A percentile compares a stretch with the other conserved stretches of the same genome.
phyloP scores from a whole-genome alignment of 805 yeast genomes.

The Candida arabinofermentans region DNA sequence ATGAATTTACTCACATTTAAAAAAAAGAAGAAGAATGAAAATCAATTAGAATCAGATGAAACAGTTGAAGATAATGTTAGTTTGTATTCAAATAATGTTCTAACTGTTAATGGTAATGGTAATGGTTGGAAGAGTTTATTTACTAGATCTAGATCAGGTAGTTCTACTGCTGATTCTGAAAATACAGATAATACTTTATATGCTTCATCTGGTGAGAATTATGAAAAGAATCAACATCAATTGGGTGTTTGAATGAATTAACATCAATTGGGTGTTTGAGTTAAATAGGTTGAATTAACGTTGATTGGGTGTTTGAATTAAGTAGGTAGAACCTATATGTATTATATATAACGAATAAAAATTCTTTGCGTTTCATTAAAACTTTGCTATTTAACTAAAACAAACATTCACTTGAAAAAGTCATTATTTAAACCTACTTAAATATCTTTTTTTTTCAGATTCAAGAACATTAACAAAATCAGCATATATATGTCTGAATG shows the following conservation, averaged over 20 bases:
- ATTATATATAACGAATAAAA: neutral
- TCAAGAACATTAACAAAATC: conserved; percentile 43
- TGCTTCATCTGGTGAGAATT: conserved; percentile 2
- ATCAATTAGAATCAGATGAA: conserved; percentile 6
- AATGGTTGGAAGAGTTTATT: conserved; percentile 9
- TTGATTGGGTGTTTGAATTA: neutral
- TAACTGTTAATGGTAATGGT: conserved; percentile 12
- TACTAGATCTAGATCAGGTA: conserved; percentile 18
- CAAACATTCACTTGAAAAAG: neutral
- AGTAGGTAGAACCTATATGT: neutral
- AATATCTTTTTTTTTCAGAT: conserved; percentile 31
- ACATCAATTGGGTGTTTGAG: neutral
- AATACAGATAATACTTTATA: conserved; percentile 18
- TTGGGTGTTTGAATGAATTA: neutral
- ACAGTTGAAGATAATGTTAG: conserved; percentile 8
- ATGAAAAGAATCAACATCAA: neutral
- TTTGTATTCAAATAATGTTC: conserved; percentile 18
- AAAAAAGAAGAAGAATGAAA: conserved; percentile 10
- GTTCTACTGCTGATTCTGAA: conserved; percentile 13
- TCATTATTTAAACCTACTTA: conserved; percentile 11
- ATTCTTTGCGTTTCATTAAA: neutral
- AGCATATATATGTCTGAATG: conserved; percentile 47
- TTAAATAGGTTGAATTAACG: neutral
- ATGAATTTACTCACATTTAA: conserved; percentile 21
- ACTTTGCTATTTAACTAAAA: neutral